Evolutionary conservation across 2,329 filamentous ascomycete species (phyloP), one percentile per base, ranked within the genome.

Genomic region (Ceratocystis variospora): DNA sequence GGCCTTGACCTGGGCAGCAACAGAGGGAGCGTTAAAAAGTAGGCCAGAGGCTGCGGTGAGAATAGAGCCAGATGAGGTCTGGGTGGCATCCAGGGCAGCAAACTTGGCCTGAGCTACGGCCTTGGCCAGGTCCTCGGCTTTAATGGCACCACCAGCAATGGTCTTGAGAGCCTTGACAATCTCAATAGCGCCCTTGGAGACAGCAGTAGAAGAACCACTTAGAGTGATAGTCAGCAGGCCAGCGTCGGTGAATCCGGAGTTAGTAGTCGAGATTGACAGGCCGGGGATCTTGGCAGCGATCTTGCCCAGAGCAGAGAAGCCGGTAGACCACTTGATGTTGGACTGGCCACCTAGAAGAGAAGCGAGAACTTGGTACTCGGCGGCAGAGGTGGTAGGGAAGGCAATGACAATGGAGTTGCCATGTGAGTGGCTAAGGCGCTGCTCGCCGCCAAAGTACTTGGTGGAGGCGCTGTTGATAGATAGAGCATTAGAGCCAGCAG

Each of bases 391-490:
- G 70, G 81, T 81, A 71, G 69, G 90, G 87, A 99, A 97, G 69
- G 86, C 94, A 74, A 99, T 85, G 71, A 96, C 89, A 72, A 96
- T 76, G 55, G 91, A 83, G 79, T 96, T 96, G 71, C 89, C 88
- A 70, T 81, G 80, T 68, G 80, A 81, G 76, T 90, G 88, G 70
- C 88, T 81, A 71, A 89, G 88, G 72, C 94, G 90, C 80, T 96
- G 90, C 82, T 99, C 91, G 74, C 94, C 95, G 76, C 94, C 94
- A 74, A 85, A 89, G 85, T 97, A 99, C 78, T 92, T 94, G 75
- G 85, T 83, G 70, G 88, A 80, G 71, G 84, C 77, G 69, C 80
- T 79, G 74, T 84, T 82, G 70, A 88, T 78, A 61, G 72, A 71
- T 55, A 69, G 64, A 22, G 66, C 61, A n/a, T 53, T 44, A 50